Evolutionary conservation across 208 protist species (phyloP), one percentile per base, ranked within the genome.

Genomic region (Naegleria gruberi): DNA sequence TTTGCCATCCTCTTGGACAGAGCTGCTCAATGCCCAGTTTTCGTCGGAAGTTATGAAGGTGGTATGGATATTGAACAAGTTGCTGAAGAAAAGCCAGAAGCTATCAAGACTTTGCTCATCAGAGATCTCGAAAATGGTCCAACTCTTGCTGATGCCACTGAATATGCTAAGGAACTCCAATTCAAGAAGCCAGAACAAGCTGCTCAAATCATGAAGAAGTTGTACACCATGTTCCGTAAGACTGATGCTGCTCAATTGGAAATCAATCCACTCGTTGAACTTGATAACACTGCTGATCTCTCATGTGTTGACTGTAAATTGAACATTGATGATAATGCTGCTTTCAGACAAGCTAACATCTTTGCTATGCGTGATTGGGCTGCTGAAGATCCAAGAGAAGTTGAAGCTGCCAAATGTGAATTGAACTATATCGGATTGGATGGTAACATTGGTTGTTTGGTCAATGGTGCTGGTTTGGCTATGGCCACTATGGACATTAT

Each of bases 401-500:
- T 99, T 41, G 94, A 97, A 51, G 98, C 98, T 84, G 94, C 95
- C 88, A 95, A 99, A 94, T 95, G 95, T 92, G 97, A 98, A 91
- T 95, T 99, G 46, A 99, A 99, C 96, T 99, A 99, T 95, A 98
- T 99, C 92, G 98, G 97, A 81, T 95, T 99, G 41, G 98, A 99
- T 91, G 99, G 99, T 91, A 99, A 98, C 94, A 99, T 99, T 87
- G 84, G 84, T 26, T 86, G 96, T 94, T 94, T 98, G 43, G 99
- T 99, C 83, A 99, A 99, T 93, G 98, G 98, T 91, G 98, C 97
- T 42, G 99, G 98, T 91, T 96, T 99, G 23, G 99, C 98, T 65
- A 99, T 99, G 99, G 98, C 98, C 37, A 99, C 99, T 41, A 99
- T 99, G 98, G 99, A 99, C 91, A 97, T 99, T 93, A 99, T 99